phyloP scores from a whole-genome alignment of 2,329 filamentous ascomycete genomes.

The Neofusicoccum cordaticola region DNA sequence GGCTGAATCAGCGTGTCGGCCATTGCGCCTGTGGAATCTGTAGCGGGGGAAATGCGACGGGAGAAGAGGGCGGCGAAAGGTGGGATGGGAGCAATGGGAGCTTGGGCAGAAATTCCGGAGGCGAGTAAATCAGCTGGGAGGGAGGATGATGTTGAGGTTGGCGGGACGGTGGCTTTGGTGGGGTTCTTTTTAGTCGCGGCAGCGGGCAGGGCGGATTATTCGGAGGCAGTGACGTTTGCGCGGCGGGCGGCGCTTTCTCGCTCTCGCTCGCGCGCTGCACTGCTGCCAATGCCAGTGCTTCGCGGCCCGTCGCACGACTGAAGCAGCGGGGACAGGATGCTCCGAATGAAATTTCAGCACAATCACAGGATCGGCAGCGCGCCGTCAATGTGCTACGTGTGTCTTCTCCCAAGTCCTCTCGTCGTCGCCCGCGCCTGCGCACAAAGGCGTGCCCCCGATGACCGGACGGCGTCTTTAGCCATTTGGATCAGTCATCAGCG shows the following conservation, averaged over 20 bases:
- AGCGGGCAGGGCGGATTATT: conserved; percentile 9
- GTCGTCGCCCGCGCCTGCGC: neutral
- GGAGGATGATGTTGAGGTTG: neutral
- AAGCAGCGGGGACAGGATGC: neutral
- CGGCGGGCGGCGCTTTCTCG: conserved; percentile 3
- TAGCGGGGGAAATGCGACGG: neutral
- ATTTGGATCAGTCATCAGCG: conserved; percentile 14
- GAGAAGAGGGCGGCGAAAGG: neutral
- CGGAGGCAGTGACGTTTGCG: conserved; percentile 14
- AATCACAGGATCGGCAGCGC: conserved; percentile 5
- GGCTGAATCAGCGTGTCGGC: conserved; percentile 49
- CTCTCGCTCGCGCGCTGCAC: neutral
- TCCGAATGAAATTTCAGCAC: conserved; percentile 13
- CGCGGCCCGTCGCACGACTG: conserved; percentile 11
- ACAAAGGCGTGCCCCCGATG: conserved; percentile 1
- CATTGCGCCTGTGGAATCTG: conserved; percentile 35
- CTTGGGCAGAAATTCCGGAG: conserved; percentile 1
- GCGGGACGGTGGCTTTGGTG: conserved; percentile 13
- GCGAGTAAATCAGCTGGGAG: too few relatives aligned
- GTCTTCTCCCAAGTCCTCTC: neutral
- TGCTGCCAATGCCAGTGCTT: neutral
- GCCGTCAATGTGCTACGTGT: neutral
- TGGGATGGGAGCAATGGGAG: neutral
- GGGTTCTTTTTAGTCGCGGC: conserved; percentile 9
- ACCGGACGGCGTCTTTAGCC: conserved; percentile 11